These are phyloP conservation scores for Oryza coarctata DNA, from an alignment of 176 grass and related monocot genomes.

Conservation along the genomic window DNA sequence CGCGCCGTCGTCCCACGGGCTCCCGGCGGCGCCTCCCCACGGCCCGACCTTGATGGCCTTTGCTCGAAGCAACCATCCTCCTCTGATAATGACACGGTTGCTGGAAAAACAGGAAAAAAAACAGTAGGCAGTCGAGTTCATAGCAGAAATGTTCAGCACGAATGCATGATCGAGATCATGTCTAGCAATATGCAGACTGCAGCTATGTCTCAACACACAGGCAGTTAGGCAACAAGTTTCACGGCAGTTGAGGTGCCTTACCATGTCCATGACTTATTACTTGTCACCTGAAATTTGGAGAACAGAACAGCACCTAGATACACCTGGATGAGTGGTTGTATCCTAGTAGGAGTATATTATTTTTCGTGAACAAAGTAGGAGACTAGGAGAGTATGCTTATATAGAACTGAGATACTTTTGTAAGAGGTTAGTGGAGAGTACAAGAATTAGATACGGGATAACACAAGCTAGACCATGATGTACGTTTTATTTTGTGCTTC, in stretches of 20 bases:
- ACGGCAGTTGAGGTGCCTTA: not conserved
- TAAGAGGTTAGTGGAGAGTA: not conserved
- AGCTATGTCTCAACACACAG: not conserved
- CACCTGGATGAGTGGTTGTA: not conserved
- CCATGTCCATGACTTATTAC: slow-evolving; percentile 30
- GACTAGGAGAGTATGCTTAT: too few relatives aligned
- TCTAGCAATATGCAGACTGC: too few relatives aligned
- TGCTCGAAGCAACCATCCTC: slow-evolving; percentile 43
- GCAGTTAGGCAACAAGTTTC: not conserved
- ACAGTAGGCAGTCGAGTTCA: not conserved
- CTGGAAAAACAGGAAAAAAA: not conserved
- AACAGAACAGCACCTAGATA: not conserved
- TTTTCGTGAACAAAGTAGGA: too few relatives aligned
- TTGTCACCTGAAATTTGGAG: not conserved
- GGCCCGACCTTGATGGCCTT: slow-evolving; percentile 40
- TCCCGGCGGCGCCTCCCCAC: slow-evolving; percentile 45
- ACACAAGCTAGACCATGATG: not conserved
- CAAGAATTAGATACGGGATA: not conserved
- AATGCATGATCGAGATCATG: not conserved
- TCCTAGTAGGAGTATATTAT: not conserved
- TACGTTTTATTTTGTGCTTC: not conserved
- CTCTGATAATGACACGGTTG: not conserved
- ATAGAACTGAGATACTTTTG: not conserved
- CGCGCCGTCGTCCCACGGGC: slow-evolving; percentile 41
- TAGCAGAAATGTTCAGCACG: not conserved